A percentile compares a stretch with the other conserved stretches of the same genome.
Conservation (phyloP, 2,329 filamentous ascomycete species). For the Aspergillus glaucus region DNA sequence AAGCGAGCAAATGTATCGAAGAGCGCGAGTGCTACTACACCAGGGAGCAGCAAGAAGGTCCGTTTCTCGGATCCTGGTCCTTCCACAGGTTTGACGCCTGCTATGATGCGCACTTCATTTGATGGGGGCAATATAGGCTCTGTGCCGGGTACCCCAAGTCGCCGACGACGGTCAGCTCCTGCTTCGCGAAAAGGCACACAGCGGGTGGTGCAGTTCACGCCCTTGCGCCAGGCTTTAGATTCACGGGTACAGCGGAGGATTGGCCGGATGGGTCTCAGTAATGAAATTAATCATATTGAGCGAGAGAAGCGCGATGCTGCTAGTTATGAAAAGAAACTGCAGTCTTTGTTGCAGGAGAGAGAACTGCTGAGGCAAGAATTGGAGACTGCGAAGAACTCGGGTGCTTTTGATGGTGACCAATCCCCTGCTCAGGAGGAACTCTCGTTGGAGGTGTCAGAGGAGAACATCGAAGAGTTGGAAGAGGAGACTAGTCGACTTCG, state of each 20-base stretch:
- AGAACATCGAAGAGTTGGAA: slow-evolving; percentile 15
- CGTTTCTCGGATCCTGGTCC: slow-evolving; percentile 42
- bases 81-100: slow-evolving; percentile 40
- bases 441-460: slow-evolving; percentile 11
- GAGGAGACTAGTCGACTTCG: slow-evolving; percentile 12
- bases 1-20: not conserved
- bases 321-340: slow-evolving; percentile 20
- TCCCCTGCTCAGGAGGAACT: slow-evolving; percentile 7
- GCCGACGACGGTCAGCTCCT: slow-evolving; percentile 29
- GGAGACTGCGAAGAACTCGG: slow-evolving; percentile 10
- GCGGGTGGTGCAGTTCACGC: slow-evolving; percentile 39
- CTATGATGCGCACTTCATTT: slow-evolving; percentile 35
- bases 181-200: slow-evolving; percentile 17
- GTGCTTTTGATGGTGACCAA: slow-evolving; percentile 2
- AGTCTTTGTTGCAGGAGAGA: slow-evolving; percentile 20
- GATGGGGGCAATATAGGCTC: slow-evolving; percentile 13
- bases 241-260: slow-evolving; percentile 39
- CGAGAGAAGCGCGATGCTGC: slow-evolving; percentile 30
- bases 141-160: slow-evolving; percentile 22
- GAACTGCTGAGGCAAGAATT: slow-evolving; percentile 24
- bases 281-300: slow-evolving; percentile 41
- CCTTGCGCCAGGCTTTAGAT: slow-evolving; percentile 39
- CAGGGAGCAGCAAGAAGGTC: slow-evolving; percentile 35
- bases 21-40: slow-evolving; percentile 13
- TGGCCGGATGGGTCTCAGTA: slow-evolving; percentile 39